Evolutionary conservation across 2,329 filamentous ascomycete genomes (phyloP).

Genomic region (Myriosclerotinia curreyana): DNA sequence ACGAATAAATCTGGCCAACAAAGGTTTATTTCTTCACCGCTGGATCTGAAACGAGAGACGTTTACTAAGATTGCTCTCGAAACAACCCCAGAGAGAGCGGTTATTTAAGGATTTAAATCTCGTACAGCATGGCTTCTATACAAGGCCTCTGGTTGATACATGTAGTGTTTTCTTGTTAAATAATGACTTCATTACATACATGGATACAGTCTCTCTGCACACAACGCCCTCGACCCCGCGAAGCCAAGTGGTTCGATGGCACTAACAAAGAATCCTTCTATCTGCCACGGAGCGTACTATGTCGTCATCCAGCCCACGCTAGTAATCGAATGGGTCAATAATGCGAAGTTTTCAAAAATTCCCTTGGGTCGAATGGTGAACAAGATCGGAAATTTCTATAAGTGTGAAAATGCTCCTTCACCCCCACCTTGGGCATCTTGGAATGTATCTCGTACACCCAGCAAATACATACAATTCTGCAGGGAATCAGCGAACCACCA

Average conservation of each 20-base stretch:
- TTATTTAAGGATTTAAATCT: neutral
- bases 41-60: neutral
- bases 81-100: neutral
- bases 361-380: neutral
- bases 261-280: neutral
- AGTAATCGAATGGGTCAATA: neutral
- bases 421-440: constrained; percentile 9
- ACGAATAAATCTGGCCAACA: neutral
- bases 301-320: neutral
- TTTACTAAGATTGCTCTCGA: neutral
- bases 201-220: neutral
- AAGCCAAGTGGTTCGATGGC: neutral
- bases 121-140: neutral
- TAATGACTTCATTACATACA: constrained; percentile 12
- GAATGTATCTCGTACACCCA: neutral
- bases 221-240: neutral
- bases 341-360: neutral
- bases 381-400: neutral
- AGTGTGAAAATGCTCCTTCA: neutral
- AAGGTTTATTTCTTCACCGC: neutral
- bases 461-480: neutral
- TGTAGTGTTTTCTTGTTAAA: neutral
- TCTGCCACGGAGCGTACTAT: neutral
- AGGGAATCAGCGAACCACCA: neutral
- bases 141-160: neutral